Conservation (phyloP, 176 grass and related monocot genomes). For the Avena insularis region DNA sequence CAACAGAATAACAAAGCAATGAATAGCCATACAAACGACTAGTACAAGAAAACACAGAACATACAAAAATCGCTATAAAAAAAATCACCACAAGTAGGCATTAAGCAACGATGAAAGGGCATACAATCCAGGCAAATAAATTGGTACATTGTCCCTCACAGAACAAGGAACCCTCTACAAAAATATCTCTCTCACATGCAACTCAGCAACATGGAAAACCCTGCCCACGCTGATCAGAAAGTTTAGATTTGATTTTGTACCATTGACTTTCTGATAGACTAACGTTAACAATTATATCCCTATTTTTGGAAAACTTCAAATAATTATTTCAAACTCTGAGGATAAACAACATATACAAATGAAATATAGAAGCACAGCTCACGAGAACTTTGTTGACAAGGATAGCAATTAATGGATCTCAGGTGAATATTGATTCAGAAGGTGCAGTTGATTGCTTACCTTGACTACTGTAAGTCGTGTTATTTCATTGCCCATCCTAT, state of each 20-base stretch:
- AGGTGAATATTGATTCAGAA: background rate
- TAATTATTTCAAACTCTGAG: no score
- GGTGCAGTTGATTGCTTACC: slow-evolving; percentile 44
- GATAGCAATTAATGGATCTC: no score
- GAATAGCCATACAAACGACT: background rate
- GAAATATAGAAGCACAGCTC: no score
- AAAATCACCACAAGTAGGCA: background rate
- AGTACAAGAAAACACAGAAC: background rate
- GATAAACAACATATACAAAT: no score
- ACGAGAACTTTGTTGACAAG: no score
- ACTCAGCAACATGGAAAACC: background rate
- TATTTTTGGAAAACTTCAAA: background rate
- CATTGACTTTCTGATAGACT: background rate
- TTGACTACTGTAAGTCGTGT: slow-evolving; percentile 94
- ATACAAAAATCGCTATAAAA: background rate
- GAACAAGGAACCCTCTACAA: background rate
- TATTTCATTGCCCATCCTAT: slow-evolving; percentile 99
- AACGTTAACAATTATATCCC: background rate
- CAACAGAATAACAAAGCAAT: background rate
- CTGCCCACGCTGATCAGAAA: background rate
- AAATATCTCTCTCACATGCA: background rate
- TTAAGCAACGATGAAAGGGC: background rate
- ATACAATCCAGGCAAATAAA: background rate
- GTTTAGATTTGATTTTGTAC: background rate
- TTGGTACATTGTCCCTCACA: background rate